These are phyloP conservation scores for Carallia brachiata DNA, from an alignment of 345 rosid species.

Conservation along the genomic window DNA sequence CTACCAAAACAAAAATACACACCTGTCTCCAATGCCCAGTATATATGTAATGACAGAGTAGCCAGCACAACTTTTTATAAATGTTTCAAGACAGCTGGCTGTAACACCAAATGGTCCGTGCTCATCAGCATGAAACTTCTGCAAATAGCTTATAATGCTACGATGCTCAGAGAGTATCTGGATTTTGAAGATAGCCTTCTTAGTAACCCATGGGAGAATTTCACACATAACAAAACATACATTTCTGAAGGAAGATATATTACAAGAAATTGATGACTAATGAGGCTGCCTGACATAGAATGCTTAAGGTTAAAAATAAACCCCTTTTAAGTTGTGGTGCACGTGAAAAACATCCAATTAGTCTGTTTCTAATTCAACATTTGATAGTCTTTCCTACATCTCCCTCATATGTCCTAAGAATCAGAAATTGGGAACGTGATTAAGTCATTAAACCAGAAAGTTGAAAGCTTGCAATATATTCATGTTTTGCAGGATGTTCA, in stretches of 20 bases:
- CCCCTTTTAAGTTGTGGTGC: neutral
- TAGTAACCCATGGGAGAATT: constrained; percentile 7
- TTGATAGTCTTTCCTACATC: neutral
- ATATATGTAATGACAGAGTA: constrained; percentile 97
- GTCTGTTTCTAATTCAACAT: constrained; percentile 1
- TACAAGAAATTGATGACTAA: neutral
- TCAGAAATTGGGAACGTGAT: neutral
- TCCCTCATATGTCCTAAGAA: neutral
- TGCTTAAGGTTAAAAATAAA: neutral
- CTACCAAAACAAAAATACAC: constrained; percentile 11
- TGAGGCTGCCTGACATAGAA: neutral
- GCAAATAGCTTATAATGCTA: constrained; percentile 85
- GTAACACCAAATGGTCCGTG: constrained; percentile 95
- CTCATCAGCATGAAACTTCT: constrained; percentile 96
- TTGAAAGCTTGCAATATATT: constrained; percentile 1
- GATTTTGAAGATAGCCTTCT: constrained; percentile 15
- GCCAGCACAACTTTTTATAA: constrained; percentile 97
- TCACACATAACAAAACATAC: neutral
- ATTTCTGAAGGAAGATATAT: neutral
- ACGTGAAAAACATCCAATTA: neutral
- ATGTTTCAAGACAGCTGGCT: constrained; percentile 90
- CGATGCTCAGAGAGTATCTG: constrained; percentile 95
- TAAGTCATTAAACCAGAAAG: neutral
- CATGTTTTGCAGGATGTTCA: neutral
- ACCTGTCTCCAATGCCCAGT: constrained; percentile 99